Evolutionary conservation across 1,284 basidiomycete genomes (phyloP), one percentile per base, ranked within the genome.

Genomic region (Sanghuangporus weigelae): DNA sequence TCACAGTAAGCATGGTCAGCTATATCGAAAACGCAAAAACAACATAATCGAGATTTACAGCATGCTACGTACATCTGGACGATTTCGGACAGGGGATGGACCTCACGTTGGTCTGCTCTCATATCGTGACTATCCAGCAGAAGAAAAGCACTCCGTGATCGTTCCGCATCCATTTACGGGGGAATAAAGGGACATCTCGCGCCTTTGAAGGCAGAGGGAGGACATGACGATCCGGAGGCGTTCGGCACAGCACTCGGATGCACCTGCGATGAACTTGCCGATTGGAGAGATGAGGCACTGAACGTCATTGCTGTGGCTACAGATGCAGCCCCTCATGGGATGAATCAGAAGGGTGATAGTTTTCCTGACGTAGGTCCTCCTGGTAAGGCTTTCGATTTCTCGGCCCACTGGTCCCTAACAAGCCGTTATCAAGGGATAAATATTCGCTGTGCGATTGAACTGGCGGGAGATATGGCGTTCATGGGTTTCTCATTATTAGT

Each of bases 261-360:
- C 80, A 82, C 3, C 84, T 79, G 19, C 58, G 73, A 77, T 62
- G 23, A 55, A 55, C 8, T 59, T 36, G 23, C 44, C 7, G 57
- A 39, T 3, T 87, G 84, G 84, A 74, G 84, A 38, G 69, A 71
- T 36, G 70, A 79, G 10, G 81, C 82, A 4, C 77, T 78, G 14
- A 84, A 80, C 72, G 80, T 86, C 73, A 78, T 76, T 36, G 73
- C 80, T 2, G 70, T 81, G 40, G 76, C 85, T 40, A 81, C 84
- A 3, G 84, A 86, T 72, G 82, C 84, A 7, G 83, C 84, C 7
- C 83, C 84, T 8, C 85, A 87, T 69, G 84, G 76, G 1, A 71
- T 76, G 39, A 72, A 71, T 7, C 70, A 71, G 62, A 63, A 77
- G 51, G 78, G 78, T 7, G 79, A 81, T 63, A 76, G 11, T 12